Evolutionary conservation across 2,329 filamentous ascomycete genomes (phyloP), one percentile per base, ranked within the genome.

Genomic region (Hypoxylon sp.): DNA sequence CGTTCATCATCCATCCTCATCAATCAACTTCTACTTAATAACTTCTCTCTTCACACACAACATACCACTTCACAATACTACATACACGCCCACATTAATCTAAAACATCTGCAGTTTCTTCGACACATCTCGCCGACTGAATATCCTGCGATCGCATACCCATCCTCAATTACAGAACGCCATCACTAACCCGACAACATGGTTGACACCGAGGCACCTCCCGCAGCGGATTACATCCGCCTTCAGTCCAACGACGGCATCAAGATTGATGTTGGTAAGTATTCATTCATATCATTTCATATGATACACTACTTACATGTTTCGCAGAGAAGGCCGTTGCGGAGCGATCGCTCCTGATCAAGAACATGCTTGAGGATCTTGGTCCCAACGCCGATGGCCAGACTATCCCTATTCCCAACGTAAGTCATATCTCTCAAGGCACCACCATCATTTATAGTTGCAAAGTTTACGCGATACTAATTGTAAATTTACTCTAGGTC

Each of bases 361-460:
- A 97, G 90, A 97, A 98, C 86, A 91, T 99, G 91, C 88, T 99
- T 50, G 94, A 97, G 79, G 96, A 99, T 84, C 84, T 98, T 52
- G 94, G 94, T 73, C 90, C 91, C 24, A 81, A 87, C 74, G 78
- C 79, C 22, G 81, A 87, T 35, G 83, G 80, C 22, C 90, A 94
- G 78, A 87, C 92, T 2, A 95, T 99, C 59, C 95, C 96, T 8
- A 94, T 97, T 71, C 93, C 92, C 72, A 97, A 97, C 79, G 91
- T 91, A 82, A 74, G 86, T 78, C 46, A 39, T 48, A 39, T 13
- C 66, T 71, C 47, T 55, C 42, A 53, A 29, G 6, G 17, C 24
- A 48, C 1, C 14, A 22, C 22, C 5, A 14, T 57, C 63, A 71
- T 44, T 31, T 17, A 11, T 24, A 17, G 17, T 4, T 33, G 2